These are phyloP conservation scores for Pseudogymnoascus sp. DNA, from an alignment of 2,329 filamentous ascomycete genomes.

Conservation along the genomic window DNA sequence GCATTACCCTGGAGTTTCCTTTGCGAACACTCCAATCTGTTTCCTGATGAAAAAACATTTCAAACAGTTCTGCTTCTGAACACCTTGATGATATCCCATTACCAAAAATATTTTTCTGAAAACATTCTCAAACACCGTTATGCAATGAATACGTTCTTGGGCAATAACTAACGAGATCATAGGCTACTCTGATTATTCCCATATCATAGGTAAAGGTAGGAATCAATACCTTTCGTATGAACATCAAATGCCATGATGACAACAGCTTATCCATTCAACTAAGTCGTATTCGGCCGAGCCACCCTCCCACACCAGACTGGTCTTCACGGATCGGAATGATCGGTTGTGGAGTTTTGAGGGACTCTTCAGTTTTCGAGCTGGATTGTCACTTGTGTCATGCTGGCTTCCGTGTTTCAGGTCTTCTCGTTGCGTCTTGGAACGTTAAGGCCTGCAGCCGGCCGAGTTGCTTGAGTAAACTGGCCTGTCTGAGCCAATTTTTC, in stretches of 20 bases:
- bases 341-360: slow-evolving; percentile 62
- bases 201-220: slow-evolving; percentile 18
- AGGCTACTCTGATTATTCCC: not conserved
- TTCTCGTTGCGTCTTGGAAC: slow-evolving; percentile 52
- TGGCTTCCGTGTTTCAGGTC: slow-evolving; percentile 49
- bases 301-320: slow-evolving; percentile 64
- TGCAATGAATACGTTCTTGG: not conserved
- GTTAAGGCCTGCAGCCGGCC: slow-evolving; percentile 45
- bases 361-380: slow-evolving; percentile 24
- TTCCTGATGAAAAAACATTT: slow-evolving; percentile 57
- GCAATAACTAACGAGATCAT: not conserved
- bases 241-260: slow-evolving; percentile 41
- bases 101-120: slow-evolving; percentile 57
- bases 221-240: slow-evolving; percentile 9
- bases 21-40: slow-evolving; percentile 17
- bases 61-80: slow-evolving; percentile 74
- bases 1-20: not conserved
- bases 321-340: slow-evolving; percentile 48
- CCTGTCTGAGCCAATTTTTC: slow-evolving; percentile 50
- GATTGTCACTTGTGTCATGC: slow-evolving; percentile 40
- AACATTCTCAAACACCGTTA: slow-evolving; percentile 1
- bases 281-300: slow-evolving; percentile 58
- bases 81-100: slow-evolving; percentile 54
- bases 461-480: slow-evolving; percentile 61
- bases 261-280: slow-evolving; percentile 72